A percentile compares a stretch with the other conserved stretches of the same genome.
phyloP scores from a whole-genome alignment of 2,329 filamentous ascomycete species.

The Macrophomina pseudophaseolina region DNA sequence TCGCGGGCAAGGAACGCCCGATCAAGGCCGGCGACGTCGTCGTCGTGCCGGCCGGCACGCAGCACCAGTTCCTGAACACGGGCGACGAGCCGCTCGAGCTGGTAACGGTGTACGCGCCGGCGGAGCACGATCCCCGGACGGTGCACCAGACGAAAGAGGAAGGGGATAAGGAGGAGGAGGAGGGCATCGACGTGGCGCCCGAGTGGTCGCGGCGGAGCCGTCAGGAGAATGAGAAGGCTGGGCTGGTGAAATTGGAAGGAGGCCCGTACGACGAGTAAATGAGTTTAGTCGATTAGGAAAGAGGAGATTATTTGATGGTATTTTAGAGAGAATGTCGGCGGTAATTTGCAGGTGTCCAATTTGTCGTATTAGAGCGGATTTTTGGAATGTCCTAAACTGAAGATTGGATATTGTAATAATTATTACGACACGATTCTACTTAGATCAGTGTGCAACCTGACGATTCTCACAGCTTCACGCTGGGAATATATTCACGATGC shows the following conservation, averaged over 20 bases:
- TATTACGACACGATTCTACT: too few relatives aligned
- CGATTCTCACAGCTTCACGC: too few relatives aligned
- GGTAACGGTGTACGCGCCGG: conserved; percentile 67
- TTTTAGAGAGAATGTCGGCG: too few relatives aligned
- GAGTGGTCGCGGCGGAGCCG: conserved; percentile 64
- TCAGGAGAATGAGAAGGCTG: conserved; percentile 62
- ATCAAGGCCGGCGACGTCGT: conserved; percentile 63
- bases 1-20: conserved; percentile 63
- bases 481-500: too few relatives aligned
- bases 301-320: too few relatives aligned
- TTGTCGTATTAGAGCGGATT: too few relatives aligned
- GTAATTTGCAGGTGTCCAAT: too few relatives aligned
- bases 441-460: too few relatives aligned
- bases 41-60: conserved; percentile 68
- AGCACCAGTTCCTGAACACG: conserved; percentile 69
- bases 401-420: too few relatives aligned
- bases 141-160: conserved; percentile 68
- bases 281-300: background rate
- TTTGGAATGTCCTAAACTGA: too few relatives aligned
- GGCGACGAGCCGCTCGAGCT: conserved; percentile 64
- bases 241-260: conserved; percentile 31
- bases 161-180: conserved; percentile 66
- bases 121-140: conserved; percentile 64
- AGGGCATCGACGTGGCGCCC: conserved; percentile 64
- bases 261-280: background rate